Evolutionary conservation across 139 green algal genomes (phyloP), one percentile per base, ranked within the genome.

Genomic region (Closterium sp.): DNA sequence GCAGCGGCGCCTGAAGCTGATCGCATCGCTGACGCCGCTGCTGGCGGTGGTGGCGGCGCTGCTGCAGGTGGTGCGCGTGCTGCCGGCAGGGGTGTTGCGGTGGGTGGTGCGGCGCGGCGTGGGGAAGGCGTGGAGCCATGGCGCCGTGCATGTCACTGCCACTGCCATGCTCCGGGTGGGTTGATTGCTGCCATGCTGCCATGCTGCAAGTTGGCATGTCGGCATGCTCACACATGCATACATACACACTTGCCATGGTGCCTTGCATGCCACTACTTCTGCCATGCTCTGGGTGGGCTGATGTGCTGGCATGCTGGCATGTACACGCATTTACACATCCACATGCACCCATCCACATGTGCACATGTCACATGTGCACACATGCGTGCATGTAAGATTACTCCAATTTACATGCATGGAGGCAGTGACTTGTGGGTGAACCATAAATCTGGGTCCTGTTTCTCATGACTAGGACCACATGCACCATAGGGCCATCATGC

Each of bases 41-140:
- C 34, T 86, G 17, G 90, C 31, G 21, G 50, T 91, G 30, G 27
- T 93, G 70, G 86, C 90, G 42, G 31, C 86, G n/a, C 34, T 93
- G n/a, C 27, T 70, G 28, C 34, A 79, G 29, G 42, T 89, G 32
- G 9, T 92, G 22, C 24, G 90, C 7, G 32, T 10, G 24, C 42
- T 92, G 28, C 90, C 90, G 27, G n/a, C 27, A 28, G 2, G 27
- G 27, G 28, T 92, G 22, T 2, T 11, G 31, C 73, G 5, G 30
- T 28, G 30, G 31, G 29, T 31, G 73, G 32, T 91, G 31, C 21
- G 38, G 27, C 24, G 21, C 17, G 21, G 21, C 34, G 32, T 91
- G 31, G 89, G 89, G 30, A 27, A 45, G 84, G 31, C 30, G 6
- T 91, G 89, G 89, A 88, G 34, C 34, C 27, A 17, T 24, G 10